A percentile compares a stretch with the other conserved stretches of the same genome.
phyloP scores from a whole-genome alignment of 176 grass and related monocot genomes.

The Eragrostis nindensis region DNA sequence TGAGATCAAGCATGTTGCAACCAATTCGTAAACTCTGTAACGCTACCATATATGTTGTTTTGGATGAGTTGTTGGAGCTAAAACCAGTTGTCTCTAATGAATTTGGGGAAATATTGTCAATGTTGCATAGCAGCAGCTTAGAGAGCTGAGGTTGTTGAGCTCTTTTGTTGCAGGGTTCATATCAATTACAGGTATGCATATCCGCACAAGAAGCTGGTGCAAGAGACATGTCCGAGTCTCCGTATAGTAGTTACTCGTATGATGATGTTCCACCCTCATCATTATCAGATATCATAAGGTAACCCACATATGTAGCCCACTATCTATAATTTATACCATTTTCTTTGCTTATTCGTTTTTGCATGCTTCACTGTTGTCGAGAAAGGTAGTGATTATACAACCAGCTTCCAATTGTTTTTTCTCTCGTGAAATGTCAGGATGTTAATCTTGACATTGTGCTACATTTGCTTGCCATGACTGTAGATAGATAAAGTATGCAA shows the following conservation, averaged over 20 bases:
- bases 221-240: constrained; percentile 65
- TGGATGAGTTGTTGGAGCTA: too few relatives aligned
- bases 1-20: too few relatives aligned
- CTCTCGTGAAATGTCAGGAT: neutral
- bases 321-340: constrained; percentile 24
- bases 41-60: too few relatives aligned
- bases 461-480: neutral
- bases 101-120: too few relatives aligned
- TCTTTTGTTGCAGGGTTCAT: constrained; percentile 67
- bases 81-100: too few relatives aligned
- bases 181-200: constrained; percentile 81
- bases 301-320: constrained; percentile 25
- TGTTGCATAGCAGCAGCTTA: neutral
- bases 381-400: neutral
- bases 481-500: too few relatives aligned
- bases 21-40: too few relatives aligned
- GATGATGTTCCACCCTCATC: constrained; percentile 79
- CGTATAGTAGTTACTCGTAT: constrained; percentile 87
- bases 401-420: neutral
- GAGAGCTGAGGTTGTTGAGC: constrained; percentile 33
- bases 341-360: constrained; percentile 30
- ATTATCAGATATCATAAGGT: constrained; percentile 82
- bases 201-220: constrained; percentile 86
- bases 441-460: neutral
- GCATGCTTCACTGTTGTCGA: neutral